These are phyloP conservation scores for Eucommia ulmoides DNA, from an alignment of 257 asterid genomes.

Conservation along the genomic window DNA sequence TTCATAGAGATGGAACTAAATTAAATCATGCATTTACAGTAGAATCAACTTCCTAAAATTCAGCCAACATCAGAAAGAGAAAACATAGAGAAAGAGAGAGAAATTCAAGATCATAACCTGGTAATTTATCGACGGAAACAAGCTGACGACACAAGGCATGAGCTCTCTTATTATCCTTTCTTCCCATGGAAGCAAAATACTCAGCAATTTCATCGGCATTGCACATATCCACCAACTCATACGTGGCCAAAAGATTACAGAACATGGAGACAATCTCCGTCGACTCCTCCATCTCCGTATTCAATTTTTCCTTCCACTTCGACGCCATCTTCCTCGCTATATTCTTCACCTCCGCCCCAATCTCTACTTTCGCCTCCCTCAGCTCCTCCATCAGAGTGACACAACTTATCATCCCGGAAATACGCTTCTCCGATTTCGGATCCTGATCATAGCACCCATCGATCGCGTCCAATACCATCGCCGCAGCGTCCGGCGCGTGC, in stretches of 20 bases:
- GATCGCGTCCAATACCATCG: slow-evolving; percentile 38
- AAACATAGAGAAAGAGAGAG: not conserved
- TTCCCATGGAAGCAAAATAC: slow-evolving; percentile 31
- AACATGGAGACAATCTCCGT: slow-evolving; percentile 40
- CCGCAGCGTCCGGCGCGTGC: slow-evolving; percentile 43
- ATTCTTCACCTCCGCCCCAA: slow-evolving; percentile 23
- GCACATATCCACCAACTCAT: slow-evolving; percentile 20
- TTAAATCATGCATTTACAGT: too few species aligned
- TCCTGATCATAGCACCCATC: slow-evolving; percentile 27
- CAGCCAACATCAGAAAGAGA: too few species aligned
- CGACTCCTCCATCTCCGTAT: slow-evolving; percentile 19
- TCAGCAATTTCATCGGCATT: slow-evolving; percentile 33
- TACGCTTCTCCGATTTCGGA: slow-evolving; percentile 21
- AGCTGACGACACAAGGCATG: slow-evolving; percentile 38
- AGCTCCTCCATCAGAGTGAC: slow-evolving; percentile 47
- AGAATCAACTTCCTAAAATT: too few species aligned
- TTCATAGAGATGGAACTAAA: too few species aligned
- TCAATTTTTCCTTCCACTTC: slow-evolving; percentile 31
- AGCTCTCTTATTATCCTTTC: slow-evolving; percentile 33
- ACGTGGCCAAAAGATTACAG: slow-evolving; percentile 46
- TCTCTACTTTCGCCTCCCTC: slow-evolving; percentile 29
- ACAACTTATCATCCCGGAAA: too few species aligned
- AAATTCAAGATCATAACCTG: slow-evolving; percentile 37
- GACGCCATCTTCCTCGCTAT: slow-evolving; percentile 26
- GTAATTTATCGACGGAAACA: slow-evolving; percentile 27